phyloP scores from a whole-genome alignment of 257 asterid species.

The Scutellaria galericulata region DNA sequence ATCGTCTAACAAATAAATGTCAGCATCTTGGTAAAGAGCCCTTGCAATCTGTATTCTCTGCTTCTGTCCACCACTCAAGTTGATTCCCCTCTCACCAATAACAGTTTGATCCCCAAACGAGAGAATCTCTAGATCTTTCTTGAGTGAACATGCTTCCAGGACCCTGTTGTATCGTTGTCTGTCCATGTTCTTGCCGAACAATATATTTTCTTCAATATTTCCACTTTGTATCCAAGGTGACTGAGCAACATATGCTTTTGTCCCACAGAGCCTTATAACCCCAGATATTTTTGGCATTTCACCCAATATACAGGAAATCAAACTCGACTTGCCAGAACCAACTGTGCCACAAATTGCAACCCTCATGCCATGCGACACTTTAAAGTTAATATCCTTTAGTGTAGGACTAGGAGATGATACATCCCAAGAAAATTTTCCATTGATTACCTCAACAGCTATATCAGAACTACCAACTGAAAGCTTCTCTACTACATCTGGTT shows the following conservation, averaged over 20 bases:
- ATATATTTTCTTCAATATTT: constrained; percentile 76
- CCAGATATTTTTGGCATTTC: constrained; percentile 85
- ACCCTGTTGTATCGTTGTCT: constrained; percentile 61
- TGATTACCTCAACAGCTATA: constrained; percentile 59
- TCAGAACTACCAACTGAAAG: constrained; percentile 56
- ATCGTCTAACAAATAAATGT: constrained; percentile 82
- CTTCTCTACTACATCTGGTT: constrained; percentile 58
- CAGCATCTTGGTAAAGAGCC: constrained; percentile 82
- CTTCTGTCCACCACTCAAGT: constrained; percentile 94
- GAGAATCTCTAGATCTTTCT: constrained; percentile 79
- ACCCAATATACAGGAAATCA: constrained; percentile 75
- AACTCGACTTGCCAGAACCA: constrained; percentile 96
- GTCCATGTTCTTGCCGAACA: constrained; percentile 84
- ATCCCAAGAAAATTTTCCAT: constrained; percentile 84
- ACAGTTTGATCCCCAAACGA: constrained; percentile 84
- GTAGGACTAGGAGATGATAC: constrained; percentile 53
- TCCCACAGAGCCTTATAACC: constrained; percentile 53
- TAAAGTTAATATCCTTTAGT: constrained; percentile 60
- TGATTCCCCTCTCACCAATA: constrained; percentile 92
- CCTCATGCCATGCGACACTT: constrained; percentile 68
- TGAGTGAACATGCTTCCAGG: constrained; percentile 75
- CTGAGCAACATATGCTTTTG: constrained; percentile 85
- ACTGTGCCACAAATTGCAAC: constrained; percentile 92
- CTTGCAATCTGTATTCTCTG: constrained; percentile 93
- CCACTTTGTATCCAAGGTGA: constrained; percentile 96